Base-by-base conservation (phyloP, 1,139 yeast genomes). In the Debaryomyces nepalensis region DNA sequence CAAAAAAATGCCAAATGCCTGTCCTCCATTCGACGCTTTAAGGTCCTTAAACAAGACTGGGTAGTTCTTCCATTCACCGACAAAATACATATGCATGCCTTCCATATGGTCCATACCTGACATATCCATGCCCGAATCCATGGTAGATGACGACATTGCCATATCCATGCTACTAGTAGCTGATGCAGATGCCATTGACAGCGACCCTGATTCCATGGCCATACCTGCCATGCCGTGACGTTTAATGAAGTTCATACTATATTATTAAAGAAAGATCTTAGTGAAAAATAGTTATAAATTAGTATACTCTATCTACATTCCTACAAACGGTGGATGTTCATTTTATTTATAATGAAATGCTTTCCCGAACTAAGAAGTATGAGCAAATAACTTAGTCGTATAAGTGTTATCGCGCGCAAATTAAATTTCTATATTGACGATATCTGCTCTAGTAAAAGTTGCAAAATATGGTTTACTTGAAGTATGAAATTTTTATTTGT, bases 1-100 rank as follows among this genome's bases (percentile, higher is more conserved):
- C 31, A 82, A 63, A 54, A 84, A 86, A 15, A 86, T 84, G 24
- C 91, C 95, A 59, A 85, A 85, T 0, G 87, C 90, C 44, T 77
- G 74, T 10, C 74, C 89, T 19, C 76, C 77, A 36, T 65, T 68
- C 3, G 64, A 50, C 3, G 93, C 91, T 12, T 57, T 52, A 39
- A 86, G 63, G 0, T 64, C 62, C 45, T 70, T 62, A 66, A 85
- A 85, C 7, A 85, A 53, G 0, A 86, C 87, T 0, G 91, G 88
- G 52, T 80, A 79, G 40, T 70, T 63, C 7, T 61, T 52, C 59
- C 67, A 85, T 2, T 63, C 54, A 0, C 77, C 64, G 2, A 85
- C 79, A 54, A 86, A 65, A 53, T 68, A 79, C 69, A 73, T 75
- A 57, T 79, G 77, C 91, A 84, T 84, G 1, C 56, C 41, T 37